A percentile compares a stretch with the other conserved stretches of the same genome.
These are phyloP conservation scores for Panicum virgatum DNA, from an alignment of 202 grass and related monocot genomes.

Conservation along the genomic window DNA sequence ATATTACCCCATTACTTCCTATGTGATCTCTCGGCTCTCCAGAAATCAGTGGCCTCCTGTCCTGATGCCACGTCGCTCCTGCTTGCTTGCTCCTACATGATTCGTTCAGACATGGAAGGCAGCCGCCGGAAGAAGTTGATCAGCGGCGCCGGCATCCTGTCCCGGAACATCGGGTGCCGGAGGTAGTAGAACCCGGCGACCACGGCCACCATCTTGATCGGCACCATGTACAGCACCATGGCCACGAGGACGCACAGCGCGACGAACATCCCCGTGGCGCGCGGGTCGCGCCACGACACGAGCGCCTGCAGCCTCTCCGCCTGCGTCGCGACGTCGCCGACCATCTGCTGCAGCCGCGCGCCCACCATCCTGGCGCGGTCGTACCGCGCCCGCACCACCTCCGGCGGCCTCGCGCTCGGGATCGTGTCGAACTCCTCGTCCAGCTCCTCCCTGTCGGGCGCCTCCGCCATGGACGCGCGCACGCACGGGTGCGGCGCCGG, in stretches of 20 bases:
- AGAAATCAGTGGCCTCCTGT: too few species aligned
- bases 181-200: constrained; percentile 74
- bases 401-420: constrained; percentile 54
- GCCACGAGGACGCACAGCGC: constrained; percentile 60
- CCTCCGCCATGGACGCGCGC: constrained; percentile 71
- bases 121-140: constrained; percentile 84
- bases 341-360: constrained; percentile 72
- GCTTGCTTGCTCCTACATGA: constrained; percentile 44
- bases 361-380: constrained; percentile 66
- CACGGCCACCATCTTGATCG: constrained; percentile 56
- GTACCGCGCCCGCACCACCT: constrained; percentile 70
- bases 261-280: constrained; percentile 85
- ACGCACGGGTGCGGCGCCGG: constrained; percentile 65
- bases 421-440: constrained; percentile 90
- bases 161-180: constrained; percentile 85
- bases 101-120: constrained; percentile 78
- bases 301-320: constrained; percentile 85
- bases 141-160: constrained; percentile 55
- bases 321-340: constrained; percentile 85
- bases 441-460: constrained; percentile 71
- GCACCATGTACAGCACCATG: constrained; percentile 65
- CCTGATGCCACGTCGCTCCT: neutral
- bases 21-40: neutral
- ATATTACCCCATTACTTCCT: too few species aligned
- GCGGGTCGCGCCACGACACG: constrained; percentile 86